Evolutionary conservation across 257 asterid species (phyloP).

Genomic region (Euphrasia confusa): DNA sequence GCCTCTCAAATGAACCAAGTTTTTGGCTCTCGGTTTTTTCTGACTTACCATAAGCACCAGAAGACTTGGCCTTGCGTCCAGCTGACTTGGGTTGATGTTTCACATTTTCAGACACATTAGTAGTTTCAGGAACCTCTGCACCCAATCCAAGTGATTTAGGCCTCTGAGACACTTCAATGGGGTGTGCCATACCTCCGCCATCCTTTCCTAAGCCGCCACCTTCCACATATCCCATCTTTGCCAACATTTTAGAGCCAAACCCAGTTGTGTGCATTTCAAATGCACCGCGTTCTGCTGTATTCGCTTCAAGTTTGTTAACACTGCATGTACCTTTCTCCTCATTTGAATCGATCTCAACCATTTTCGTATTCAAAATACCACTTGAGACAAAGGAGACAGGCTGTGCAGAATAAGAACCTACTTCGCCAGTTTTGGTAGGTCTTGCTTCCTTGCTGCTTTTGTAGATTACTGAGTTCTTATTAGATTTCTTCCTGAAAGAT

Average conservation of each 20-base stretch:
- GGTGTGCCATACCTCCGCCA: slow-evolving; percentile 71
- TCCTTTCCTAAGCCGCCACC: slow-evolving; percentile 85
- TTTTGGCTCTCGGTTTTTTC: slow-evolving; percentile 31
- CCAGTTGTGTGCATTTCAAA: slow-evolving; percentile 97
- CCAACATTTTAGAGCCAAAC: slow-evolving; percentile 95
- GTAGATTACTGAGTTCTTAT: slow-evolving; percentile 28
- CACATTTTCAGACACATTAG: slow-evolving; percentile 18
- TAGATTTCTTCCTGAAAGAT: slow-evolving; percentile 34
- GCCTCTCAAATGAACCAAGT: slow-evolving; percentile 77
- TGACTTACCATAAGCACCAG: slow-evolving; percentile 29
- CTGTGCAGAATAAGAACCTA: slow-evolving; percentile 64
- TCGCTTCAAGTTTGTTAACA: slow-evolving; percentile 34
- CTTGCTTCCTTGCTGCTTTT: slow-evolving; percentile 33
- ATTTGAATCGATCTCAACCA: slow-evolving; percentile 35
- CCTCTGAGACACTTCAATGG: slow-evolving; percentile 76
- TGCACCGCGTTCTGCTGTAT: slow-evolving; percentile 47
- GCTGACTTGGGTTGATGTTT: slow-evolving; percentile 25
- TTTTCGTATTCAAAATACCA: slow-evolving; percentile 55
- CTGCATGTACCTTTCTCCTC: slow-evolving; percentile 32
- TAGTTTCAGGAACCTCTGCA: slow-evolving; percentile 59
- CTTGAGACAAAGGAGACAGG: slow-evolving; percentile 81
- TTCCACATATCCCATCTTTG: slow-evolving; percentile 89
- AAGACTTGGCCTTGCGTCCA: slow-evolving; percentile 20
- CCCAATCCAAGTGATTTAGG: slow-evolving; percentile 96
- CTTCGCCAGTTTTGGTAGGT: slow-evolving; percentile 39